These are phyloP conservation scores for Thelonectria blattea DNA, from an alignment of 2,329 filamentous ascomycete genomes.

Conservation along the genomic window DNA sequence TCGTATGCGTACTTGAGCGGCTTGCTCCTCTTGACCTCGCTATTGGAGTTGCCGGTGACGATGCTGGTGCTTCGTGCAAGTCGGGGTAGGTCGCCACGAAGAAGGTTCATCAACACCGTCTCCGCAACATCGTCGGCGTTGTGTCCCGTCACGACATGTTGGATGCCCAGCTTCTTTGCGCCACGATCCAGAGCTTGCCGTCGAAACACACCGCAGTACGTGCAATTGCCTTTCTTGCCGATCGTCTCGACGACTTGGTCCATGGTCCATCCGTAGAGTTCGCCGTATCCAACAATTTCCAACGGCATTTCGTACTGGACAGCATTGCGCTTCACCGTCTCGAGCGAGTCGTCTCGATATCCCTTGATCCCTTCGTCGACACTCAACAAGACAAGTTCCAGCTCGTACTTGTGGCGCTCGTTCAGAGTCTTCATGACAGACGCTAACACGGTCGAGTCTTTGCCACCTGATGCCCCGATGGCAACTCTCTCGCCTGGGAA, in stretches of 20 bases:
- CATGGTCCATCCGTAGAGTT: constrained; percentile 99
- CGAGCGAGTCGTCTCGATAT: constrained; percentile 92
- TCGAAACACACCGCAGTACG: constrained; percentile 96
- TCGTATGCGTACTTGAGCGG: constrained; percentile 98
- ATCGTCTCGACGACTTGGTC: constrained; percentile 96
- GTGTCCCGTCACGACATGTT: constrained; percentile 95
- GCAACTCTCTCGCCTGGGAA: constrained; percentile 83
- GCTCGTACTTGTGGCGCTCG: constrained; percentile 82
- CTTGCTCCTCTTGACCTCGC: constrained; percentile 93
- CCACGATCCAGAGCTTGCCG: constrained; percentile 93
- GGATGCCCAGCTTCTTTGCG: constrained; percentile 83
- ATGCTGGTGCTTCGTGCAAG: constrained; percentile 90
- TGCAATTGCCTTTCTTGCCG: constrained; percentile 98
- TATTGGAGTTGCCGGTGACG: constrained; percentile 76
- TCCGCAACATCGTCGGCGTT: constrained; percentile 98
- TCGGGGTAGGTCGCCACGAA: constrained; percentile 87
- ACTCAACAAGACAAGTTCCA: constrained; percentile 85
- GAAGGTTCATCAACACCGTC: constrained; percentile 95
- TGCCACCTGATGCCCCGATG: constrained; percentile 95
- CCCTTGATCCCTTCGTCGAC: constrained; percentile 98
- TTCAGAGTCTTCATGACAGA: constrained; percentile 95
- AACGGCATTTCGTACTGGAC: constrained; percentile 89
- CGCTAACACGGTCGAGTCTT: constrained; percentile 95
- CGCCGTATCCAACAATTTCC: constrained; percentile 89
- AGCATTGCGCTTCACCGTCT: constrained; percentile 95